Evolutionary conservation across 1,139 yeast species (phyloP), one percentile per base, ranked within the genome.

Genomic region (Taiozyma sp.): DNA sequence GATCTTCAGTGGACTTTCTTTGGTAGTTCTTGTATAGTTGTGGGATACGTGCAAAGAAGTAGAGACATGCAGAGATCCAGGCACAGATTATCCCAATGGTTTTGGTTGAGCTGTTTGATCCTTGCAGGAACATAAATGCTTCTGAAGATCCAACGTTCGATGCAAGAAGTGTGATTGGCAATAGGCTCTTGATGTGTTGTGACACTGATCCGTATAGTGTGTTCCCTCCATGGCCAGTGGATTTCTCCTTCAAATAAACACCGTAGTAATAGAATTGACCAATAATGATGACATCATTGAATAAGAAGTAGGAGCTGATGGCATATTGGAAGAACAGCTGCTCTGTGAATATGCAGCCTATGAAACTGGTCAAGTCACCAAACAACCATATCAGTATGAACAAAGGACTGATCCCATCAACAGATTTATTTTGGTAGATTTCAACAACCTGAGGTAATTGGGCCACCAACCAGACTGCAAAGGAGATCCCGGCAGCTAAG

Each of bases 381-480:
- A 81, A 64, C 54, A 88, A 77, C 97, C 97, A 90, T 50, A 86
- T 80, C 21, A 79, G 56, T 6, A 93, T 73, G 60, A 91, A 89
- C 10, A 77, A 75, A n/a, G 86, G 79, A 8, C 96, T 86, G 32
- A 93, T 74, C 1, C 97, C 98, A 41, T 85, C 95, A 1, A 95
- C 96, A 1, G 95, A 85, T 62, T 88, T 84, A 63, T 77, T 80
- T 35, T 73, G 73, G 66, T 86, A 88, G 62, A 91, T 91, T 61
- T 84, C 81, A 53, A 82, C 68, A 21, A 89, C 83, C 65, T 91
- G 99, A 0, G 98, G 98, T 28, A 88, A 68, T 64, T 88, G 95
- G 1, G 97, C 96, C 60, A 90, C 83, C 44, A 90, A 73, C 88
- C 97, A 90, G 49, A 88, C 72, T 11, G 74, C 68, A 49, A 83